Evolutionary conservation across 208 protist species (phyloP), one percentile per base, ranked within the genome.

Genomic region (Trypanosoma scelopori): DNA sequence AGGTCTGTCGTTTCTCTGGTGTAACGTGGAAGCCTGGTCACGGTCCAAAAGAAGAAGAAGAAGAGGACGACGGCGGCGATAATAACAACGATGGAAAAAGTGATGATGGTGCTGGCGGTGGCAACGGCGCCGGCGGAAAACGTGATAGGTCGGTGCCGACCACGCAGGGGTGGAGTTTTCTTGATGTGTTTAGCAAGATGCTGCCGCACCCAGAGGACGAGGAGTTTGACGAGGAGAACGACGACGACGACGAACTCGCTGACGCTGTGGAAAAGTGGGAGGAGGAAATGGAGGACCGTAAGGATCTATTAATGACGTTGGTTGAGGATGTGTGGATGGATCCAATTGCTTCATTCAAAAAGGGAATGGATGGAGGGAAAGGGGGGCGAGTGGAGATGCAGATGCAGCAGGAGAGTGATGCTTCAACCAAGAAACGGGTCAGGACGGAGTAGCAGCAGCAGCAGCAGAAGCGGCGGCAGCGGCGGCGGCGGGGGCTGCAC

Each of bases 131-230:
- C 1, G 60, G 53, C 56, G 63, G 28, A 30, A 65, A 39, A n/a
- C 78, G 79, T 39, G 55, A 60, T 30, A 32, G 55, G 39, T 53
- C 65, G 65, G 11, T 32, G 18, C 18, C 11, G 3, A 37, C 20
- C 1, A 76, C 59, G 32, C 74, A 66, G 20, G 87, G 87, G 30
- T 84, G 82, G 39, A 88, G 77, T 45, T 68, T 93, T 64, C 70
- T 93, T n/a, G 84, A 91, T 52, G 82, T 85, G 12, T 93, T 93
- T 69, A 76, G 65, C 47, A 55, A 76, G 35, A 93, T 93, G 84
- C 79, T 74, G 11, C 81, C 77, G 1, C 79, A 86, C 68, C 87
- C 87, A 0, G 75, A 79, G 22, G 79, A 86, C 0, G 84, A 93
- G 27, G 69, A 78, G 5, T 41, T 83, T 48, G 74, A 80, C 46